These are phyloP conservation scores for Rhodotorula kratochvilovae DNA, from an alignment of 768 basidiomycete species.

Conservation along the genomic window DNA sequence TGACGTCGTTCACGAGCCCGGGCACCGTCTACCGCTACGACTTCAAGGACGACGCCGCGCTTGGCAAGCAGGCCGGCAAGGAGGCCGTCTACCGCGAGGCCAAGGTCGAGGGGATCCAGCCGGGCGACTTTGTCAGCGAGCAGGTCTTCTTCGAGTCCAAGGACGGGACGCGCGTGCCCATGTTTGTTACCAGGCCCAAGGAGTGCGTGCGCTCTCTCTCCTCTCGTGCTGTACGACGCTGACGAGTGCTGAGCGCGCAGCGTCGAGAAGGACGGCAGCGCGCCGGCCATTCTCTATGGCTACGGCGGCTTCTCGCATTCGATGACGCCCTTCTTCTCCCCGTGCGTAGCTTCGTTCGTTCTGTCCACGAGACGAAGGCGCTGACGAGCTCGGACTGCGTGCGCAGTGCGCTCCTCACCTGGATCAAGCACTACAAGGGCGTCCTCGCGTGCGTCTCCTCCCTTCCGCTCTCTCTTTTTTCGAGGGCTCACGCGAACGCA, in stretches of 20 bases:
- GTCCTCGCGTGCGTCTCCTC: slow-evolving; percentile 54
- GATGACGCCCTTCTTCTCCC: slow-evolving; percentile 67
- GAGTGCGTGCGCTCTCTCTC: slow-evolving; percentile 39
- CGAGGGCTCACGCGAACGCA: background rate
- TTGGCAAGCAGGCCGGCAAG: slow-evolving; percentile 41
- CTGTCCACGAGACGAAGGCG: no score
- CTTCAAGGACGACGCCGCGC: slow-evolving; percentile 47
- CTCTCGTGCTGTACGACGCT: background rate
- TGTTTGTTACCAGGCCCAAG: slow-evolving; percentile 78
- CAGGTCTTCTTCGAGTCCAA: slow-evolving; percentile 78
- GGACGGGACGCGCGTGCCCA: slow-evolving; percentile 74
- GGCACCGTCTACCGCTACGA: slow-evolving; percentile 63
- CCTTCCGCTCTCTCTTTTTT: slow-evolving; percentile 27
- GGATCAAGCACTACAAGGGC: slow-evolving; percentile 65
- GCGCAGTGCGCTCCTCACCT: slow-evolving; percentile 58
- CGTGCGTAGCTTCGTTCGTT: slow-evolving; percentile 42
- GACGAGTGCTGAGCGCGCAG: background rate
- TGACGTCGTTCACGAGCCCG: slow-evolving; percentile 69
- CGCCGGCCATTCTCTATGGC: slow-evolving; percentile 72
- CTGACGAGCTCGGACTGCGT: background rate
- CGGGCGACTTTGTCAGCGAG: slow-evolving; percentile 64
- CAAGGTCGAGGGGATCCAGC: slow-evolving; percentile 58
- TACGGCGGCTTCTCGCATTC: slow-evolving; percentile 65
- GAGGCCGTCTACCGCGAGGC: slow-evolving; percentile 58
- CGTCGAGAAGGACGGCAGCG: slow-evolving; percentile 59